Evolutionary conservation across 208 protist genomes (phyloP).

Genomic region (Borovskyia barvae): DNA sequence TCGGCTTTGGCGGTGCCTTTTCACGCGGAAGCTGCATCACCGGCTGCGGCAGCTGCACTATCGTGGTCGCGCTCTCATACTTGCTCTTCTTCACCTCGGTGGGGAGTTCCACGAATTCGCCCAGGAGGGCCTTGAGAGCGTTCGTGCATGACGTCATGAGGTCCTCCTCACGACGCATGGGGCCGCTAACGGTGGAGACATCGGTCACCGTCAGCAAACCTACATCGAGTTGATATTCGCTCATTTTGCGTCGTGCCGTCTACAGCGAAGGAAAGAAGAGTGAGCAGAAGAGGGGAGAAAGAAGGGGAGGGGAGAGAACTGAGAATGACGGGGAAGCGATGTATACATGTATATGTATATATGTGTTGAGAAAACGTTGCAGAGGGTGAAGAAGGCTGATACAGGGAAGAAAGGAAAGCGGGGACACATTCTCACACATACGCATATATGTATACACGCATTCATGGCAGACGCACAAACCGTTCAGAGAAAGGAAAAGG

Average conservation of each 20-base stretch:
- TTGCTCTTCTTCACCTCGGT: constrained; percentile 78
- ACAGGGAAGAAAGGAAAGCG: too few relatives aligned
- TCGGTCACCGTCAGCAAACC: constrained; percentile 83
- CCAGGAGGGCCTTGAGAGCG: constrained; percentile 66
- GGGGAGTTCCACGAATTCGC: constrained; percentile 67
- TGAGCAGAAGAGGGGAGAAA: background rate
- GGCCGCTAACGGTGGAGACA: constrained; percentile 76
- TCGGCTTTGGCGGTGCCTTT: constrained; percentile 88
- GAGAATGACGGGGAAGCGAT: background rate
- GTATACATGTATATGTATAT: too few relatives aligned
- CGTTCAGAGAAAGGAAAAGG: too few relatives aligned
- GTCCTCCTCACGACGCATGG: constrained; percentile 77
- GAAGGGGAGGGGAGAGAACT: background rate
- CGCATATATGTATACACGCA: too few relatives aligned
- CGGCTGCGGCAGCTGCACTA: constrained; percentile 83
- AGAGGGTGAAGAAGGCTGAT: too few relatives aligned
- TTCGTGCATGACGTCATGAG: constrained; percentile 59
- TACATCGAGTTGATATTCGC: constrained; percentile 74
- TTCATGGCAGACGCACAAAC: too few relatives aligned
- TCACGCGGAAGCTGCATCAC: constrained; percentile 87
- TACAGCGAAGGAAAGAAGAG: background rate
- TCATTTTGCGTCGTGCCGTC: constrained; percentile 27
- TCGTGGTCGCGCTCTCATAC: constrained; percentile 56
- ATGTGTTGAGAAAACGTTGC: too few relatives aligned
- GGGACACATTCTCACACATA: too few relatives aligned